These are phyloP conservation scores for Neurospora tetraspora DNA, from an alignment of 495 filamentous ascomycete species.

Conservation along the genomic window DNA sequence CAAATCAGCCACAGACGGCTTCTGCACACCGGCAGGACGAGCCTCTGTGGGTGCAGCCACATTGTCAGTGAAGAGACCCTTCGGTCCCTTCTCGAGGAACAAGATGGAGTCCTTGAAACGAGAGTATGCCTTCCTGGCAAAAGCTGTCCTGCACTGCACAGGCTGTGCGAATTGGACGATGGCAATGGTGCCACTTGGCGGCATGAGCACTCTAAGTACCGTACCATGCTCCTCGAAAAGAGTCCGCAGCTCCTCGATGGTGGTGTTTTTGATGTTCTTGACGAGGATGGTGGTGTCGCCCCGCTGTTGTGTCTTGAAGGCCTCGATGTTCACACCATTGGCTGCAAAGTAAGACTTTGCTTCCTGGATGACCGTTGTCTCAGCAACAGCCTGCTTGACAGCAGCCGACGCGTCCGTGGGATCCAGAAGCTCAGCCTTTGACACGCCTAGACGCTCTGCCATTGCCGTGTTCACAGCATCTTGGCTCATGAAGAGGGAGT, in stretches of 20 bases:
- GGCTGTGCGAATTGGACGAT: slow-evolving; percentile 78
- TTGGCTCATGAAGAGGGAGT: slow-evolving; percentile 94
- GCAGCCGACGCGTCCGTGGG: slow-evolving; percentile 88
- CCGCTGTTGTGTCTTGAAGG: slow-evolving; percentile 73
- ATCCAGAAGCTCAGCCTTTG: slow-evolving; percentile 84
- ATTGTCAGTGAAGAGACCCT: slow-evolving; percentile 56
- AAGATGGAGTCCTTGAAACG: slow-evolving; percentile 85
- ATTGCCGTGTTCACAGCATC: slow-evolving; percentile 92
- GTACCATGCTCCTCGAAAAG: slow-evolving; percentile 65
- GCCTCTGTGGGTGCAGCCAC: slow-evolving; percentile 17
- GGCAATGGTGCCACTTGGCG: slow-evolving; percentile 83
- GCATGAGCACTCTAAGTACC: slow-evolving; percentile 73
- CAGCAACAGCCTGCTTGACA: slow-evolving; percentile 92
- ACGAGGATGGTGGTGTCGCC: slow-evolving; percentile 84
- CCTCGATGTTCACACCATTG: slow-evolving; percentile 81
- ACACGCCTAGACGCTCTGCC: slow-evolving; percentile 73
- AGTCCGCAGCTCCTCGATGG: slow-evolving; percentile 51
- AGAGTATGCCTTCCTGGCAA: slow-evolving; percentile 72
- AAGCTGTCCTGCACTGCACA: slow-evolving; percentile 70
- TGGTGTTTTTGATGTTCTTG: slow-evolving; percentile 88
- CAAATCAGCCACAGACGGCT: slow-evolving; percentile 36
- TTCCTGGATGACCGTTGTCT: slow-evolving; percentile 93
- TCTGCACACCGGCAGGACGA: slow-evolving; percentile 28
- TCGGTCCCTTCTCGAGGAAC: slow-evolving; percentile 89
- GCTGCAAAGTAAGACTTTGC: slow-evolving; percentile 81